A percentile compares a stretch with the other conserved stretches of the same genome.
Evolutionary conservation across 1,284 basidiomycete genomes (phyloP).

Genomic region (Schizophyllum amplum): DNA sequence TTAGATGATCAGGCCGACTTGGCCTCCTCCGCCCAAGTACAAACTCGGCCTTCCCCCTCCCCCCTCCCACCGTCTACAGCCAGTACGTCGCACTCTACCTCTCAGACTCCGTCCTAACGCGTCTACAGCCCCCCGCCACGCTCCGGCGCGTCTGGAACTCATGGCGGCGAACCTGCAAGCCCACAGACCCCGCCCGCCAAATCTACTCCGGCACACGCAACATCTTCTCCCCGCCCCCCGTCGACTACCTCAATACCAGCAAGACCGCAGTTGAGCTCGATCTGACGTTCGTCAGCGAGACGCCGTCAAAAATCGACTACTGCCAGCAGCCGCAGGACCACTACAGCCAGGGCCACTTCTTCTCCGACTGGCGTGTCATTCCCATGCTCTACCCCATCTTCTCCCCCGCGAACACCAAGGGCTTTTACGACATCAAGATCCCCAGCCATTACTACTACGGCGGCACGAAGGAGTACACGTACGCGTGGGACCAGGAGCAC

Average conservation of each 20-base stretch:
- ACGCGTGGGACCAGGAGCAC: conserved; percentile 80
- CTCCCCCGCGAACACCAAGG: conserved; percentile 78
- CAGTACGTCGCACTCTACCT: not conserved
- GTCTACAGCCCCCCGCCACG: conserved; percentile 61
- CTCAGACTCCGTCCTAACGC: not conserved
- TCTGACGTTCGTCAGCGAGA: conserved; percentile 57
- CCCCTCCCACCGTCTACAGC: too few relatives aligned
- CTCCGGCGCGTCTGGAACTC: conserved; percentile 85
- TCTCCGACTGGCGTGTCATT: conserved; percentile 92
- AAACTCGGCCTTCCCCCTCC: too few relatives aligned
- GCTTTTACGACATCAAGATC: conserved; percentile 85
- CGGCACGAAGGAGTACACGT: conserved; percentile 69
- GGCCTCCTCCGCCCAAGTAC: too few relatives aligned
- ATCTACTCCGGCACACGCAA: conserved; percentile 55
- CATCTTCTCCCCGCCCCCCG: not conserved
- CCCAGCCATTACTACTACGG: conserved; percentile 93
- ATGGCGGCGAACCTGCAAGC: conserved; percentile 87
- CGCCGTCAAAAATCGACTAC: conserved; percentile 52
- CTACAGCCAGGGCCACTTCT: conserved; percentile 83
- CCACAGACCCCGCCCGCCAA: conserved; percentile 69
- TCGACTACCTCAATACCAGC: not conserved
- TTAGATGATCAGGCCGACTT: too few relatives aligned
- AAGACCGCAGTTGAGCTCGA: conserved; percentile 15
- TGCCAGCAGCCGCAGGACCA: conserved; percentile 79
- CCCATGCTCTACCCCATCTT: conserved; percentile 83